Evolutionary conservation across 202 grass and related monocot genomes (phyloP).

Genomic region (Tripidium arundinaceum): DNA sequence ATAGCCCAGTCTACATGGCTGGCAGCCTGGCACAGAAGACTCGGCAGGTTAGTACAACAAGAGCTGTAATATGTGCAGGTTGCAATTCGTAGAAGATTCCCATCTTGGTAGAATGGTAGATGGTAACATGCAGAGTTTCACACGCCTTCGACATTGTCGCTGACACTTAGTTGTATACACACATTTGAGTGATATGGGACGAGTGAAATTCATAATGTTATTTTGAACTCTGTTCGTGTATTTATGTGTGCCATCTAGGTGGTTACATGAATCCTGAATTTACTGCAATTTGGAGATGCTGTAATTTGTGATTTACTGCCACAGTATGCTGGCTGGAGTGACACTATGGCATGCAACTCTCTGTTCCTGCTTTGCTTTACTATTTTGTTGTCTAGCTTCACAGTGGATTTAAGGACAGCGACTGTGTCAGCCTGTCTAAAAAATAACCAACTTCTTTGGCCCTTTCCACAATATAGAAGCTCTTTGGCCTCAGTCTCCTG

Average conservation of each 20-base stretch:
- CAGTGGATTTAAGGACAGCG: constrained; percentile 37
- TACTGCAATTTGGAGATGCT: background rate
- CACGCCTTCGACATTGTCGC: background rate
- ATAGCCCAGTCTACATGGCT: background rate
- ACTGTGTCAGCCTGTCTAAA: constrained; percentile 36
- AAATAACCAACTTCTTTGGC: constrained; percentile 54
- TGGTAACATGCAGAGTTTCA: background rate
- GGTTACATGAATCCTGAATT: background rate
- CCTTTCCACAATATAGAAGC: constrained; percentile 48
- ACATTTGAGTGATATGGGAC: background rate
- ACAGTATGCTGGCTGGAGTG: constrained; percentile 23
- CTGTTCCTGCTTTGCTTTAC: constrained; percentile 28
- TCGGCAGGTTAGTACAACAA: background rate
- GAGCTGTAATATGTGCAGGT: background rate
- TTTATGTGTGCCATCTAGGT: background rate
- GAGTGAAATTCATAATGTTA: background rate
- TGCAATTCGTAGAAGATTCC: background rate
- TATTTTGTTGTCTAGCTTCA: constrained; percentile 31
- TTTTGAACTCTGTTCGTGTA: background rate
- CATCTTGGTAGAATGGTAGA: background rate
- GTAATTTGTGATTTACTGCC: constrained; percentile 24
- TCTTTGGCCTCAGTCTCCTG: constrained; percentile 28
- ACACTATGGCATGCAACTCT: constrained; percentile 15
- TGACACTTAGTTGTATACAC: background rate
- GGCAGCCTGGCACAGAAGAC: background rate